Evolutionary conservation across 331 rosid species (phyloP).

Genomic region (Malus hybrid): DNA sequence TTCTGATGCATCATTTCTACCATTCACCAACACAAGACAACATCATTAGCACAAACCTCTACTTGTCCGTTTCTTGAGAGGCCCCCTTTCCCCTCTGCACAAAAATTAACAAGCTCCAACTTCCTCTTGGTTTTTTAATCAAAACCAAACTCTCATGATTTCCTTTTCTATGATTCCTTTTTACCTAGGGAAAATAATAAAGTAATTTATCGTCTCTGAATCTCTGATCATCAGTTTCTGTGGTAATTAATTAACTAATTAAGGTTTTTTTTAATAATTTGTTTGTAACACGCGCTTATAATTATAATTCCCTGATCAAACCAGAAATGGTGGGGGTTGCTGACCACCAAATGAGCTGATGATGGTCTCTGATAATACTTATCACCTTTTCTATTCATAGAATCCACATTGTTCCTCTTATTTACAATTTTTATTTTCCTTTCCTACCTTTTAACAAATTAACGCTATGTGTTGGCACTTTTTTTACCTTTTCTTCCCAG

Average conservation of each 20-base stretch:
- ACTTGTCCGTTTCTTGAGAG: constrained; percentile 54
- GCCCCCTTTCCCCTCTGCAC: constrained; percentile 1
- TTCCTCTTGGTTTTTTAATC: constrained; percentile 39
- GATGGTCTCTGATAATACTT: constrained; percentile 61
- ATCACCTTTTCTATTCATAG: constrained; percentile 43
- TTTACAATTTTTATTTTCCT: not conserved
- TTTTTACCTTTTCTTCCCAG: constrained; percentile 4
- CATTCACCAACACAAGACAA: constrained; percentile 91
- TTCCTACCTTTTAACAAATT: not conserved
- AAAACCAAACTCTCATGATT: constrained; percentile 49
- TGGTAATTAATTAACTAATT: not conserved
- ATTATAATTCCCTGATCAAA: constrained; percentile 18
- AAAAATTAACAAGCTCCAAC: constrained; percentile 24
- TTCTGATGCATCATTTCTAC: constrained; percentile 73
- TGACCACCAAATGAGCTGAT: constrained; percentile 80
- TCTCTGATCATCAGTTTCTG: not conserved
- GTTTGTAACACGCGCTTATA: constrained; percentile 55
- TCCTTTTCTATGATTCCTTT: constrained; percentile 15
- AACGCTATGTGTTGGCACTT: not conserved
- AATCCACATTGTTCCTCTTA: constrained; percentile 7
- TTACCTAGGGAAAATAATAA: not conserved
- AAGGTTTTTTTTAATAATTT: not conserved
- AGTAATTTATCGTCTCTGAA: not conserved
- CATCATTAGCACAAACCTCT: constrained; percentile 80
- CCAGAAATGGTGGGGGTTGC: constrained; percentile 38